Conservation (phyloP, 1,284 basidiomycete genomes). For the Phellopilus nigrolimitatus region DNA sequence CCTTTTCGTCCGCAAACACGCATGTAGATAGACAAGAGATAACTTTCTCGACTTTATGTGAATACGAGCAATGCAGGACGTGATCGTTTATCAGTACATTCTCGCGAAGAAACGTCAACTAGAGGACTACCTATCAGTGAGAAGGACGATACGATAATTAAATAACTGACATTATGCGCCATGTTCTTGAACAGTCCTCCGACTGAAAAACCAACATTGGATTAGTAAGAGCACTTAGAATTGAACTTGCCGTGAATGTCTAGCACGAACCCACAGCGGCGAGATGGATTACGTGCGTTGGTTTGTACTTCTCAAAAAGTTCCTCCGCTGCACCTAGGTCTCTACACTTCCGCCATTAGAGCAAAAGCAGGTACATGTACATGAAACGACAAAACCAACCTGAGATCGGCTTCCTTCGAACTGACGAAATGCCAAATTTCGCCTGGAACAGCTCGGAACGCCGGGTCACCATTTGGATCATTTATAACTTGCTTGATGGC, state of each 20-base stretch:
- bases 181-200: slow-evolving; percentile 91
- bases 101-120: slow-evolving; percentile 85
- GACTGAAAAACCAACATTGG: slow-evolving; percentile 42
- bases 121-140: too few relatives aligned
- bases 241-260: background rate
- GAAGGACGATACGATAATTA: background rate
- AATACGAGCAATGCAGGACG: slow-evolving; percentile 70
- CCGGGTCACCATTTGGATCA: slow-evolving; percentile 53
- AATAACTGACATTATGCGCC: slow-evolving; percentile 66
- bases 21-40: slow-evolving; percentile 86
- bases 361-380: too few relatives aligned
- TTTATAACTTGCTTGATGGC: slow-evolving; percentile 77
- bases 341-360: too few relatives aligned
- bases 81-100: slow-evolving; percentile 91
- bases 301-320: slow-evolving; percentile 83
- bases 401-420: slow-evolving; percentile 73
- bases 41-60: slow-evolving; percentile 61
- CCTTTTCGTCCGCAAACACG: slow-evolving; percentile 77
- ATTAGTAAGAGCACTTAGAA: background rate
- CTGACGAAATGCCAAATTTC: slow-evolving; percentile 84
- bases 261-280: slow-evolving; percentile 68
- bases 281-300: slow-evolving; percentile 89
- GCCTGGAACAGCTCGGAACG: slow-evolving; percentile 58
- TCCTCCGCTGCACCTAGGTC: slow-evolving; percentile 33
- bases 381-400: slow-evolving; percentile 36